A percentile compares a stretch with the other conserved stretches of the same genome.
These are phyloP conservation scores for Syzygium oleosum DNA, from an alignment of 345 rosid species.

Conservation along the genomic window DNA sequence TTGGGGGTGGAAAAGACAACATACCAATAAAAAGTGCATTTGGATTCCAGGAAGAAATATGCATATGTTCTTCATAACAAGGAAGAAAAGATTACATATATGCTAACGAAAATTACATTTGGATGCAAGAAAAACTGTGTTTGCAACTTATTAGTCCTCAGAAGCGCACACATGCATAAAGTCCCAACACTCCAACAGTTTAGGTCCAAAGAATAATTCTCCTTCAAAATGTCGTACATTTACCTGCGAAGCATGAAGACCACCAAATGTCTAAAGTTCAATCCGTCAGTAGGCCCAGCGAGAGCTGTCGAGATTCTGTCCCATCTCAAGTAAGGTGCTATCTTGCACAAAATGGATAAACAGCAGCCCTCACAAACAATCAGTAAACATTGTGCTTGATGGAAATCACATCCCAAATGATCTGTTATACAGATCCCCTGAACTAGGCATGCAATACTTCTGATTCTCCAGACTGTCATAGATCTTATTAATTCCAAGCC, in stretches of 20 bases:
- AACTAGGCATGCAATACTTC: slow-evolving; percentile 50
- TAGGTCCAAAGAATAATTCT: neutral
- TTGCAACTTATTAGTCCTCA: neutral
- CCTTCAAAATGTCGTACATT: neutral
- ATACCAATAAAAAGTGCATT: neutral
- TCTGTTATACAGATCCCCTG: slow-evolving; percentile 61
- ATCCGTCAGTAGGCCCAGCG: neutral
- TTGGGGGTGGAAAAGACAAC: neutral
- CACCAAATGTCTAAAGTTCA: neutral
- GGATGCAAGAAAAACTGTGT: neutral
- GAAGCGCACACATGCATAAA: neutral
- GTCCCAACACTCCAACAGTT: neutral
- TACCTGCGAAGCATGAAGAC: neutral
- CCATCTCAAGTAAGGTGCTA: neutral
- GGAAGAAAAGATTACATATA: neutral
- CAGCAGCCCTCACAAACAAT: neutral
- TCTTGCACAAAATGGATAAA: neutral
- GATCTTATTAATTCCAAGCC: slow-evolving; percentile 49
- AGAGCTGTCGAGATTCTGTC: neutral
- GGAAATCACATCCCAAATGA: slow-evolving; percentile 58
- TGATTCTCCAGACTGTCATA: slow-evolving; percentile 62
- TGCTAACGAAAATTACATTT: neutral
- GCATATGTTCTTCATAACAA: neutral
- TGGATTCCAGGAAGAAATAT: neutral
- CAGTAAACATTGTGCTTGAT: neutral